Base-by-base conservation (phyloP, 2,329 filamentous ascomycete genomes). In the Colletotrichum tofieldiae region DNA sequence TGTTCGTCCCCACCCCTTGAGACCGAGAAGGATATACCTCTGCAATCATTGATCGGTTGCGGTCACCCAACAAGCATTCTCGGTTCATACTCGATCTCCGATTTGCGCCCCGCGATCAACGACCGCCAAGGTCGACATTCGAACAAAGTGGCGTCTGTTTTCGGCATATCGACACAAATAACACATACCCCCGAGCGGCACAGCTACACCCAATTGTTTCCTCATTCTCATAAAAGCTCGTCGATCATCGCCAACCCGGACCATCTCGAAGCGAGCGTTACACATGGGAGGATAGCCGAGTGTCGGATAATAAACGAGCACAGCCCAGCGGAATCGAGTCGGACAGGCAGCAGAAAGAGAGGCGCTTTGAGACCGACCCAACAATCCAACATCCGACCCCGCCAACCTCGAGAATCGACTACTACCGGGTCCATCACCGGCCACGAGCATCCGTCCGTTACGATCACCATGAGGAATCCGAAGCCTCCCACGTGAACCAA, bases 401-500 rank as follows among this genome's bases (percentile, higher is more conserved):
- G 23, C 39, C 54, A 11, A 32, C 54, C 37, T 39, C 39, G 8
- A 20, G 23, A 43, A n/a, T 26, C 43, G 26, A 37, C 16, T 20
- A 43, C 16, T n/a, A 60, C 47, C 20, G 47, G 45, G 26, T 58
- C 56, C 39, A 64, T 8, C 35, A 41, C 32, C 41, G 47, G 59
- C 35, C 61, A 64, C 26, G 47, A 55, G 56, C 23, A 51, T n/a
- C 23, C 35, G 7, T 12, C 47, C 41, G 23, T 8, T 18, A 49
- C 12, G 26, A 58, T 67, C 68, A 71, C 23, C 65, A 72, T 72
- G 70, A 65, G 70, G 70, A 70, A 69, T 60, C 70, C 70, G 54
- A 65, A 70, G 70, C 70, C 70, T 60, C 65, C 65, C 59, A 72
- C 70, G 65, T 72, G 49, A 72, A 70, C 29, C 47, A 18, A 69